phyloP scores from a whole-genome alignment of 495 filamentous ascomycete species.

The Letharia lupina region DNA sequence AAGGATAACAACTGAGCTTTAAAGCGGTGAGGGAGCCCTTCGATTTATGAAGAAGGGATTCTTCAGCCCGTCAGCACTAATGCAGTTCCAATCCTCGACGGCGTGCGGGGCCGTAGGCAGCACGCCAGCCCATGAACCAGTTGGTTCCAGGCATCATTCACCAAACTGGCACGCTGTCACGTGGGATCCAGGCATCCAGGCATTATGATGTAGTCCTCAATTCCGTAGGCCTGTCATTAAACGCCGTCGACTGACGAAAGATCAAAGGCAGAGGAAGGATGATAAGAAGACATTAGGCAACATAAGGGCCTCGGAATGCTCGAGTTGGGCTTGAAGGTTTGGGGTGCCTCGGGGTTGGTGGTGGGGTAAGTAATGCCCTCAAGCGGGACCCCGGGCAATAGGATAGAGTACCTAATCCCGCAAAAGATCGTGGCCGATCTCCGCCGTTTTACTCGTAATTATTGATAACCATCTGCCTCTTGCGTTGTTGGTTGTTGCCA shows the following conservation, averaged over 20 bases:
- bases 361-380: no score
- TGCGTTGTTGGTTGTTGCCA: no score
- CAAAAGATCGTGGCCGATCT: no score
- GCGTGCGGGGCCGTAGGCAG: conserved; percentile 8
- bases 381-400: no score
- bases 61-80: conserved; percentile 4
- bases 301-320: neutral
- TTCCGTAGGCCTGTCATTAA: neutral
- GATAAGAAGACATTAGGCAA: neutral
- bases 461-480: no score
- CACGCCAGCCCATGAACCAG: neutral
- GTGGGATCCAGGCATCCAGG: conserved; percentile 2
- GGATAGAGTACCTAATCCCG: no score
- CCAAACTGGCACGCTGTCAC: conserved; percentile 9
- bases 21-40: neutral
- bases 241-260: neutral
- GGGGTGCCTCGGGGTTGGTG: no score
- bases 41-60: neutral
- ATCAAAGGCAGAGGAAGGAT: neutral
- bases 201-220: neutral
- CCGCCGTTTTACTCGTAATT: no score
- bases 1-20: neutral
- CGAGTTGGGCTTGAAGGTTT: no score
- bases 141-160: conserved; percentile 5
- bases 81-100: neutral